These are phyloP conservation scores for Pyracantha coccinea DNA, from an alignment of 331 rosid genomes.

Conservation along the genomic window DNA sequence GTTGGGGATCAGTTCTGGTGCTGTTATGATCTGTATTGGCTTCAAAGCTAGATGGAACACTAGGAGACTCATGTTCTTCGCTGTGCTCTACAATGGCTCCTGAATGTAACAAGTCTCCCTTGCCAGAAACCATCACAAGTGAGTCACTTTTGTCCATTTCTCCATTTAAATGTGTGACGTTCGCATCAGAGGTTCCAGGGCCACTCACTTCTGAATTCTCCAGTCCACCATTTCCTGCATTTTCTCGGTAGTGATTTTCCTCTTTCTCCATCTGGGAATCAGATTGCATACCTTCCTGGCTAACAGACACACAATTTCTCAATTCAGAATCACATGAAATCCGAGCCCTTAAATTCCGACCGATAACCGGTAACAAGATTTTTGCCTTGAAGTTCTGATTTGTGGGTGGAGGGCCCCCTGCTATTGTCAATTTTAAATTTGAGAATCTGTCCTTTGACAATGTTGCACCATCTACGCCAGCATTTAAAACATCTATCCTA, in stretches of 20 bases:
- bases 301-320: conserved; percentile 22
- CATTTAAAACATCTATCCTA: conserved; percentile 23
- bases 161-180: background rate
- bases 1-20: background rate
- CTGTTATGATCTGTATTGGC: conserved; percentile 6
- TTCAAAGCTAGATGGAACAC: conserved; percentile 6
- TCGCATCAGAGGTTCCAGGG: conserved; percentile 11
- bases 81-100: conserved; percentile 11
- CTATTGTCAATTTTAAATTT: conserved; percentile 71
- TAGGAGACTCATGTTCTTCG: conserved; percentile 11
- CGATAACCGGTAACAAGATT: conserved; percentile 75
- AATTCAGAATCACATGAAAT: conserved; percentile 48
- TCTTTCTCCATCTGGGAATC: conserved; percentile 26
- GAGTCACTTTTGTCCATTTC: conserved; percentile 13
- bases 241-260: conserved; percentile 14
- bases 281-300: conserved; percentile 20
- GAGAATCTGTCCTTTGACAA: conserved; percentile 33
- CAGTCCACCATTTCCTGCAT: conserved; percentile 26
- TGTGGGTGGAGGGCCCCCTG: conserved; percentile 97
- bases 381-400: conserved; percentile 80
- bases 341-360: conserved; percentile 74
- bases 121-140: conserved; percentile 11
- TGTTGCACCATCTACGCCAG: conserved; percentile 24
- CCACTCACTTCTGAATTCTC: conserved; percentile 25
- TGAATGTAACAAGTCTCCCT: conserved; percentile 21